A percentile compares a stretch with the other conserved stretches of the same genome.
These are phyloP conservation scores for Ceratocystis diversiconidia DNA, from an alignment of 2,329 filamentous ascomycete species.

Conservation along the genomic window DNA sequence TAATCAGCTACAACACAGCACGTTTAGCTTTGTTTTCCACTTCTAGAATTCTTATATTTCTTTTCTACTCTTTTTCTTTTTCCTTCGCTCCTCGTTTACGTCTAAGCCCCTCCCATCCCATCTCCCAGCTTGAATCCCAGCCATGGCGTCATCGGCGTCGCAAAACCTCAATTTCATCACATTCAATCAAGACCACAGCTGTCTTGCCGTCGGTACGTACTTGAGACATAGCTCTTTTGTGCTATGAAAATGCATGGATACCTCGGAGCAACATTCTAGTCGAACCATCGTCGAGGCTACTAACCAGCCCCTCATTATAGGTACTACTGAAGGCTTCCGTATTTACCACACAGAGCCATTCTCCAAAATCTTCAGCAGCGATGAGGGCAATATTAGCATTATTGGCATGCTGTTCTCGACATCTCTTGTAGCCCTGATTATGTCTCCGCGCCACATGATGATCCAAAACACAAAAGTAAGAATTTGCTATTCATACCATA, in stretches of 20 bases:
- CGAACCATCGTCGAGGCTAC: not conserved
- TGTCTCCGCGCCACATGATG: constrained; percentile 80
- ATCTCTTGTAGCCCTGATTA: constrained; percentile 81
- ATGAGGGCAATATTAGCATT: constrained; percentile 87
- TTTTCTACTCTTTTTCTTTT: not conserved
- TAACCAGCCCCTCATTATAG: constrained; percentile 30
- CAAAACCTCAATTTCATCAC: constrained; percentile 92
- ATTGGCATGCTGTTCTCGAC: constrained; percentile 99
- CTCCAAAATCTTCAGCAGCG: constrained; percentile 83
- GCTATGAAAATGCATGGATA: not conserved
- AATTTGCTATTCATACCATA: constrained; percentile 11
- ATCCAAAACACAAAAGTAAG: constrained; percentile 94
- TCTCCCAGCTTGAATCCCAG: not conserved
- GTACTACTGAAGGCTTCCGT: constrained; percentile 84
- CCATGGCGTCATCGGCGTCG: constrained; percentile 30
- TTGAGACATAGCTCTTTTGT: not conserved
- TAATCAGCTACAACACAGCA: not conserved
- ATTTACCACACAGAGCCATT: constrained; percentile 97
- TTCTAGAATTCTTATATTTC: not conserved
- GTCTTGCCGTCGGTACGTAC: constrained; percentile 74
- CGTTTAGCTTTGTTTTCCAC: not conserved
- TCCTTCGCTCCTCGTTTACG: not conserved
- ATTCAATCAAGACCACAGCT: constrained; percentile 98
- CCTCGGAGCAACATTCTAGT: not conserved
- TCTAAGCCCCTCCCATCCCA: not conserved